These are phyloP conservation scores for Dictyostelium discoideum DNA, from an alignment of 78 protist species.

Conservation along the genomic window DNA sequence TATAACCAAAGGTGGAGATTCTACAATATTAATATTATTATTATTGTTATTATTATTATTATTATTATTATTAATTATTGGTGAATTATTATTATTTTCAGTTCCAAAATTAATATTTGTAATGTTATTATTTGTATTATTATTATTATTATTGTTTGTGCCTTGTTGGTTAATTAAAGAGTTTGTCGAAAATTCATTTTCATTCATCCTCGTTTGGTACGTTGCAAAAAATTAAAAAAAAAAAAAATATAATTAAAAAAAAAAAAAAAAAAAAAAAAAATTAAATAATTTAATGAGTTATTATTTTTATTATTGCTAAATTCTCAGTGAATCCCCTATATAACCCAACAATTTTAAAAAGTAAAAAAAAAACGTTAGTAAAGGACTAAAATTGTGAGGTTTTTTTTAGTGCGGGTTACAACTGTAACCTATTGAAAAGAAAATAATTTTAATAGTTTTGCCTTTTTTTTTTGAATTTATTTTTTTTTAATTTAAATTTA, in stretches of 20 bases:
- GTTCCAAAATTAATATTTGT: background rate
- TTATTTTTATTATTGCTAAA: background rate
- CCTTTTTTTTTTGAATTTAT: background rate
- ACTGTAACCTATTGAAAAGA: background rate
- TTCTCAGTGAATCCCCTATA: background rate
- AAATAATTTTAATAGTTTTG: background rate
- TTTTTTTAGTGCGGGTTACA: background rate
- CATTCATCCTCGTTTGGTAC: background rate
- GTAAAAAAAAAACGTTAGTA: background rate
- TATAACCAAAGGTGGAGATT: background rate
- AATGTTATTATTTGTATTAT: background rate
- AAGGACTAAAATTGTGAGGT: background rate
- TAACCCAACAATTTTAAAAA: background rate
- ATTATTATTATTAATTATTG: background rate
- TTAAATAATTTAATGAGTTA: background rate
- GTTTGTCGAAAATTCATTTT: conserved; percentile 8
- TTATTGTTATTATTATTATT: background rate
- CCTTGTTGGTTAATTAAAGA: conserved; percentile 4
- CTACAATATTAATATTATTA: background rate
- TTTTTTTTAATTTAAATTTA: background rate
- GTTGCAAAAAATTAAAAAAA: background rate
- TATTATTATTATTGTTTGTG: background rate
- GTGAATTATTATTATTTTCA: background rate
- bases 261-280: no score
- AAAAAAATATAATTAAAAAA: no score